Evolutionary conservation across 176 grass and related monocot genomes (phyloP), one percentile per base, ranked within the genome.

Genomic region (Carex pumila): DNA sequence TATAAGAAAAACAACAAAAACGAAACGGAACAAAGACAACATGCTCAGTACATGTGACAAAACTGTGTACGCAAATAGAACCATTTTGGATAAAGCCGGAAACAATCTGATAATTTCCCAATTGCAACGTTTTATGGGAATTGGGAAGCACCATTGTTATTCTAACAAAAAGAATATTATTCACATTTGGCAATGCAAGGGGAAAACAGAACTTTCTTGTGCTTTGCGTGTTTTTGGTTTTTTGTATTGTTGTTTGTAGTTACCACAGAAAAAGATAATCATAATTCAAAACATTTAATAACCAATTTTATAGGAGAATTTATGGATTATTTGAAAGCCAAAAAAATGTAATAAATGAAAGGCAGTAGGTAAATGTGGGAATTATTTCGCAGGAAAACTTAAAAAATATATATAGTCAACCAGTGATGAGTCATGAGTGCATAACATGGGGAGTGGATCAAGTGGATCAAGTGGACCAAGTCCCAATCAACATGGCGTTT

Each of bases 391-490:
- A 22, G 71, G 21, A 55, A 54, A 13, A 25, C 39, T 52, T 55
- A 13, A 12, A 30, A 30, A 29, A 53, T 15, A 29, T 29, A 19
- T 75, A 6, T 52, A 53, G 71, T 75, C 71, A 75, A 75, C 43
- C 71, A 12, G 45, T 75, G 41, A 53, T 11, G 71, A 12, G 45
- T 75, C n/a, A 53, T 11, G 71, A 75, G 45, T 11, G 19, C 47
- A 76, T 31, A 76, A 52, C 71, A 76, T 76, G 71, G 71, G 71
- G 12, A 76, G 21, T 55, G 47, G 71, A 76, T 31, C 71, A 29
- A 76, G 21, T 55, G 47, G 71, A 76, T 31, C 71, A 29, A 75
- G 67, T 71, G 67, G 67, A 49, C 71, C 71, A 43, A 75, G 43
- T 76, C 71, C 49, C 71, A 54, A 76, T 47, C 21, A 47, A 55